A percentile compares a stretch with the other conserved stretches of the same genome.
phyloP scores from a whole-genome alignment of 306 rosid genomes.

The Cercis canadensis region DNA sequence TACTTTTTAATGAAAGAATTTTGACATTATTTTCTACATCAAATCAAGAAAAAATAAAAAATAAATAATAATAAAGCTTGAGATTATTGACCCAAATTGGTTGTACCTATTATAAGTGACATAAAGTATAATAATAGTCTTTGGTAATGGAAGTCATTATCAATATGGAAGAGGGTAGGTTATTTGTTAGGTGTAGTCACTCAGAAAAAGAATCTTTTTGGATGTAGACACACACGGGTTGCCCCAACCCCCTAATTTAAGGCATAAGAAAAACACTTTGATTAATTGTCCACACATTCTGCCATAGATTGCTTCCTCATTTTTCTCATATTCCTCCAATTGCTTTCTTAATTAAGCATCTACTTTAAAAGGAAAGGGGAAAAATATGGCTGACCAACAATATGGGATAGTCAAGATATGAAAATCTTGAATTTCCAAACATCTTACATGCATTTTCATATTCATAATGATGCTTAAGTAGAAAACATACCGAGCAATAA shows the following conservation, averaged over 20 bases:
- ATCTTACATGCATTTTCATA: no score
- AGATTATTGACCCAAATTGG: constrained; percentile 64
- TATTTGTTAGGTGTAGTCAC: constrained; percentile 70
- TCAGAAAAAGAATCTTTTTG: constrained; percentile 48
- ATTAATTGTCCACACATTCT: neutral
- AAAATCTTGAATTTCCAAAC: no score
- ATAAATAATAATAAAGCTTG: constrained; percentile 40
- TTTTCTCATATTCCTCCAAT: neutral
- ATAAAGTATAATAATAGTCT: constrained; percentile 39
- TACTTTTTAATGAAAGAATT: constrained; percentile 29
- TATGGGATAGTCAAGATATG: no score
- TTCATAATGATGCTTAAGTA: no score
- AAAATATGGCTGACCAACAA: neutral
- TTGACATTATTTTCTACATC: constrained; percentile 19
- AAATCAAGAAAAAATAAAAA: neutral
- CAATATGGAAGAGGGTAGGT: constrained; percentile 75
- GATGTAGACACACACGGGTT: constrained; percentile 43
- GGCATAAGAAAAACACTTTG: constrained; percentile 35
- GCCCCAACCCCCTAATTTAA: constrained; percentile 44
- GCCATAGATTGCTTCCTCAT: constrained; percentile 4
- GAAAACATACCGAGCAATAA: no score
- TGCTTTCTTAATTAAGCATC: constrained; percentile 15
- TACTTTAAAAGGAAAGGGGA: neutral
- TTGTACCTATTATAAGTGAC: constrained; percentile 43
- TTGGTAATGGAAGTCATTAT: constrained; percentile 69